These are phyloP conservation scores for Colletotrichum somersetense DNA, from an alignment of 2,329 filamentous ascomycete species.

Conservation along the genomic window DNA sequence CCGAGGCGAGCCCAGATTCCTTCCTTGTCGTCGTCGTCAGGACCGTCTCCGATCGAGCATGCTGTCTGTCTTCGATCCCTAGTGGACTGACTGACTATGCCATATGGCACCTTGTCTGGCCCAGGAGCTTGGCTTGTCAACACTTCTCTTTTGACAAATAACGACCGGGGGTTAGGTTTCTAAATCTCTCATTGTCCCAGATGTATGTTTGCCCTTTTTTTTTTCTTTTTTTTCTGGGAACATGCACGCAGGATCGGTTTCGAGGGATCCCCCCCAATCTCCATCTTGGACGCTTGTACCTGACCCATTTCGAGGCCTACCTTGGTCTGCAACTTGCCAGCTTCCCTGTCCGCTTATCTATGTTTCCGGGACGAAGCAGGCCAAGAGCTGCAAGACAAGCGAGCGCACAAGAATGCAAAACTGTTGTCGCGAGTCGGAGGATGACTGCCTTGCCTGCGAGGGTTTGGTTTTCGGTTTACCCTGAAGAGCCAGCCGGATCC, in stretches of 20 bases:
- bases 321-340: slow-evolving; percentile 14
- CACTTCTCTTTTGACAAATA: slow-evolving; percentile 12
- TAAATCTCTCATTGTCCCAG: neutral
- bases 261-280: neutral
- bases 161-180: slow-evolving; percentile 7
- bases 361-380: slow-evolving; percentile 7
- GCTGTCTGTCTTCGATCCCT: neutral
- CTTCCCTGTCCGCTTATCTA: slow-evolving; percentile 18
- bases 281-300: slow-evolving; percentile 12
- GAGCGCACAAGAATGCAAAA: slow-evolving; percentile 20
- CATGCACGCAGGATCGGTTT: slow-evolving; percentile 2
- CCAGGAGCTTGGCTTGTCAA: slow-evolving; percentile 18
- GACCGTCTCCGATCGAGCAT: neutral
- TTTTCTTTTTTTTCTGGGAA: neutral
- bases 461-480: neutral
- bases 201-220: slow-evolving; percentile 13
- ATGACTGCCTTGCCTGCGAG: neutral
- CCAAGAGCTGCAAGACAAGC: slow-evolving; percentile 31
- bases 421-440: neutral
- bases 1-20: neutral
- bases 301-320: slow-evolving; percentile 20
- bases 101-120: neutral
- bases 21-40: neutral
- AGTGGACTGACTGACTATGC: no score
- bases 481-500: neutral